These are phyloP conservation scores for Fusarium zealandicum DNA, from an alignment of 2,329 filamentous ascomycete genomes.

Conservation along the genomic window DNA sequence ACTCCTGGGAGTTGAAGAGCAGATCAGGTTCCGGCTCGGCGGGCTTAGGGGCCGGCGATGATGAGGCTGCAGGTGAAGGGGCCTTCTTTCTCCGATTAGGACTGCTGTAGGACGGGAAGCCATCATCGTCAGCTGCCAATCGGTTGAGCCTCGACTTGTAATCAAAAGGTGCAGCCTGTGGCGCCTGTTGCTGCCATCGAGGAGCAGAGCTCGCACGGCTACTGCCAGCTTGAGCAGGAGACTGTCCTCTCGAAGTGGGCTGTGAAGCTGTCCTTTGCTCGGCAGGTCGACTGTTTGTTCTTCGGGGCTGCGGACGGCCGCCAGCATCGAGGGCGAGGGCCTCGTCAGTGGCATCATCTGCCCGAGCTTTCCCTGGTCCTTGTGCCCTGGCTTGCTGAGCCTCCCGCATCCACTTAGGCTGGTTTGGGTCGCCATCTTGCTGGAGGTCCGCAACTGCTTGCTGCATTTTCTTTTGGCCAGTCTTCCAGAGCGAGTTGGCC, in stretches of 20 bases:
- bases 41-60: conserved; percentile 48
- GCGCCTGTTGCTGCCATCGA: conserved; percentile 64
- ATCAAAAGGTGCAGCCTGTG: conserved; percentile 48
- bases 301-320: conserved; percentile 57
- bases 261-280: conserved; percentile 42
- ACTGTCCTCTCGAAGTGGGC: conserved; percentile 55
- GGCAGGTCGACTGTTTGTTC: conserved; percentile 39
- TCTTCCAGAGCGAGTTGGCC: conserved; percentile 94
- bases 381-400: conserved; percentile 57
- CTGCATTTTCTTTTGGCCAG: conserved; percentile 89
- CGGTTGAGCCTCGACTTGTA: conserved; percentile 68
- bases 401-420: conserved; percentile 96
- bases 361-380: conserved; percentile 42
- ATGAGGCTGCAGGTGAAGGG: conserved; percentile 53
- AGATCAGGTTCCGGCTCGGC: conserved; percentile 65
- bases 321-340: conserved; percentile 81
- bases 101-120: conserved; percentile 84
- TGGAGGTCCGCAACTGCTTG: conserved; percentile 90
- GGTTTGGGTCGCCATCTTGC: conserved; percentile 72
- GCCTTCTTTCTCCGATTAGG: conserved; percentile 80
- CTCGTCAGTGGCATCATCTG: conserved; percentile 68
- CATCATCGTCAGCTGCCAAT: conserved; percentile 79
- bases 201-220: conserved; percentile 58
- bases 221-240: conserved; percentile 55
- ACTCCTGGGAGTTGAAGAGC: conserved; percentile 59